phyloP scores from a whole-genome alignment of 768 basidiomycete genomes.

The Phylloporus sp. region DNA sequence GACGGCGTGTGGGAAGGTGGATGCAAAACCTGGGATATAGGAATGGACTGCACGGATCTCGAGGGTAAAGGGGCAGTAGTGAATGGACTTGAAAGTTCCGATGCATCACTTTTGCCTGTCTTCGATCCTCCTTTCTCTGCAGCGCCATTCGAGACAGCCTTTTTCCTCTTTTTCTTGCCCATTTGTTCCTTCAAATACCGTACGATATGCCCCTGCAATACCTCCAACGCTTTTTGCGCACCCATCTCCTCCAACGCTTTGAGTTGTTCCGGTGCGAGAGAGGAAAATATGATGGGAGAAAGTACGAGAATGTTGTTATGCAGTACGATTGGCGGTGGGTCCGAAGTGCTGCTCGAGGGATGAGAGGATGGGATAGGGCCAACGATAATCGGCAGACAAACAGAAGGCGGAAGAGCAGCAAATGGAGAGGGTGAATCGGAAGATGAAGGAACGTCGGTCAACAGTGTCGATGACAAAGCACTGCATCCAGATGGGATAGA shows the following conservation, averaged over 20 bases:
- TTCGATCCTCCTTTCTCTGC: constrained; percentile 41
- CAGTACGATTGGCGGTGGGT: constrained; percentile 65
- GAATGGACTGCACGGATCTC: constrained; percentile 15
- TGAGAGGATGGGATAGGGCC: constrained; percentile 67
- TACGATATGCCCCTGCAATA: constrained; percentile 82
- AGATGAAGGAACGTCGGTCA: constrained; percentile 17
- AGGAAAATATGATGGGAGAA: constrained; percentile 80
- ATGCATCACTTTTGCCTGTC: constrained; percentile 34
- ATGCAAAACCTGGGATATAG: neutral
- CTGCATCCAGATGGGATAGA: neutral
- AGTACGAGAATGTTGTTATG: constrained; percentile 83
- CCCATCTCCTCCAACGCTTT: constrained; percentile 76
- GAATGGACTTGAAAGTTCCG: constrained; percentile 35
- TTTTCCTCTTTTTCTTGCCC: constrained; percentile 38
- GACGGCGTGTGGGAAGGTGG: constrained; percentile 1
- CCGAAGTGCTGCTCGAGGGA: constrained; percentile 42
- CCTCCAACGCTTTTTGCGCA: constrained; percentile 74
- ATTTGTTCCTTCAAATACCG: constrained; percentile 77
- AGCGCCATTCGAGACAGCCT: constrained; percentile 29
- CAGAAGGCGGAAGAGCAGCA: constrained; percentile 35
- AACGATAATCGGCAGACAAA: constrained; percentile 74
- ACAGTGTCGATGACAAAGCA: constrained; percentile 12
- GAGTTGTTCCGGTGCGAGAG: constrained; percentile 68
- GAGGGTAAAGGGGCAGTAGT: constrained; percentile 42
- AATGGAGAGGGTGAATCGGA: constrained; percentile 21